These are phyloP conservation scores for Athelia sp. DNA, from an alignment of 1,284 basidiomycete genomes.

Conservation along the genomic window DNA sequence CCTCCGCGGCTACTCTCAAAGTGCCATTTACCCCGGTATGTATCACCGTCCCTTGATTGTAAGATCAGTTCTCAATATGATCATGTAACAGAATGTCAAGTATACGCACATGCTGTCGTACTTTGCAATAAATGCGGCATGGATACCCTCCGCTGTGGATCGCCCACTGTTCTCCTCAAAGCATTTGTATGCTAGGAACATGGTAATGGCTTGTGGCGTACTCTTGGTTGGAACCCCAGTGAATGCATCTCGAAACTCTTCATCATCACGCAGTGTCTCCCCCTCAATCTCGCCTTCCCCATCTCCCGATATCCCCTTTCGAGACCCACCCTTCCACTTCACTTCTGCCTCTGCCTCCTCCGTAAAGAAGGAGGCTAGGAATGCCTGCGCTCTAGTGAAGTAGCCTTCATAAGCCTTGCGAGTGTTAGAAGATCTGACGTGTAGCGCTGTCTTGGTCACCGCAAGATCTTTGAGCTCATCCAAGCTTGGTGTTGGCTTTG, in stretches of 20 bases:
- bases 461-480: too few relatives aligned
- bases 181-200: slow-evolving; percentile 1
- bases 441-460: too few relatives aligned
- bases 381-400: background rate
- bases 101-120: background rate
- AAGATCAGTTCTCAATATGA: background rate
- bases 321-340: background rate
- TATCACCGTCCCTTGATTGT: background rate
- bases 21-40: background rate
- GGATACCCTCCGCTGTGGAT: background rate
- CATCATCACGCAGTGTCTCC: background rate
- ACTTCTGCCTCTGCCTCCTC: background rate
- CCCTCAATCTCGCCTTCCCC: background rate
- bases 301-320: background rate
- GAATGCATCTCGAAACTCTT: background rate
- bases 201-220: background rate
- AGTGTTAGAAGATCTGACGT: too few relatives aligned
- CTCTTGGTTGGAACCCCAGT: background rate
- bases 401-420: too few relatives aligned
- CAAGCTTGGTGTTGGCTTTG: too few relatives aligned
- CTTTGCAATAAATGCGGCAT: background rate
- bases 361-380: background rate
- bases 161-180: background rate
- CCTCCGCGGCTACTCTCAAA: background rate
- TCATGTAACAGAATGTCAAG: background rate